phyloP scores from a whole-genome alignment of 176 grass and related monocot genomes.

The Ampelocalamus luodianensis region DNA sequence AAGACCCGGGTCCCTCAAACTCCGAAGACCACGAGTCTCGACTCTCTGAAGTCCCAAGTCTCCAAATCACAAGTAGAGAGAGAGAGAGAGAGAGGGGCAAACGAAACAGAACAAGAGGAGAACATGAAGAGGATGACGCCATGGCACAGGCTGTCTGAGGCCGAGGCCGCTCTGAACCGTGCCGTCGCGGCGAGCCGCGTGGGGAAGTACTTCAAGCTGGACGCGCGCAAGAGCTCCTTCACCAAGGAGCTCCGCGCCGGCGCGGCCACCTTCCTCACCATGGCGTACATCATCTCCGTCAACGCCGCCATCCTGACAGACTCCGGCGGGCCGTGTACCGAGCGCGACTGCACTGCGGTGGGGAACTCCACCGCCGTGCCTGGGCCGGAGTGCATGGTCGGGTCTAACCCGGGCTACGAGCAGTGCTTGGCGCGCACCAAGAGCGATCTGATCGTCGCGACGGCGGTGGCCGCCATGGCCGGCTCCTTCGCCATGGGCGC shows the following conservation, averaged over 20 bases:
- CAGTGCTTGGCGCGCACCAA: constrained; percentile 56
- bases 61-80: not conserved
- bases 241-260: constrained; percentile 68
- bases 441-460: constrained; percentile 62
- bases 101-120: not conserved
- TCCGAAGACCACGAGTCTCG: not conserved
- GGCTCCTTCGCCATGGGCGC: constrained; percentile 62
- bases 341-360: constrained; percentile 43
- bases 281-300: constrained; percentile 76
- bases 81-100: too few species aligned
- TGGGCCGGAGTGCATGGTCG: constrained; percentile 34
- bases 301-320: constrained; percentile 69
- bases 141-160: constrained; percentile 35
- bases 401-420: constrained; percentile 45
- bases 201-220: constrained; percentile 69
- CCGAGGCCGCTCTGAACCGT: constrained; percentile 52
- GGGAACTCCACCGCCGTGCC: constrained; percentile 23
- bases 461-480: constrained; percentile 50
- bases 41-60: not conserved
- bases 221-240: constrained; percentile 67
- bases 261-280: constrained; percentile 69
- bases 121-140: constrained; percentile 15
- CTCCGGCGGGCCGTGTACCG: constrained; percentile 66
- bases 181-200: constrained; percentile 38
- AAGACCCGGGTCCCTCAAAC: constrained; percentile 31